A percentile compares a stretch with the other conserved stretches of the same genome.
phyloP scores from a whole-genome alignment of 805 yeast species.

The Yarrowia phangngaensis region DNA sequence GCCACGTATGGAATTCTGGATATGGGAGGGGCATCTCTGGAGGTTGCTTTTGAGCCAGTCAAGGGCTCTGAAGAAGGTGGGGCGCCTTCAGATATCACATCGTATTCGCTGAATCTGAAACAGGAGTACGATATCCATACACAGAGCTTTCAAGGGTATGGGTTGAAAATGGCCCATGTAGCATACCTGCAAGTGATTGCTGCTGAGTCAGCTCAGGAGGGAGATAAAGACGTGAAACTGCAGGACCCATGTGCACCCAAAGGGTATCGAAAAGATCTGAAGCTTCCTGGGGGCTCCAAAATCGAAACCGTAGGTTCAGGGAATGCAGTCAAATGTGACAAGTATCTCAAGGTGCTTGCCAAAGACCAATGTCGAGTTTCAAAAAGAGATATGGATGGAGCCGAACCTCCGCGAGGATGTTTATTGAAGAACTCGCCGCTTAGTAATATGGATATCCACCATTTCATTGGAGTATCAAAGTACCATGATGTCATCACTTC shows the following conservation, averaged over 20 bases:
- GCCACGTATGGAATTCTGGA: slow-evolving; percentile 88
- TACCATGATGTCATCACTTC: slow-evolving; percentile 96
- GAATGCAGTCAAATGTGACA: slow-evolving; percentile 67
- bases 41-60: slow-evolving; percentile 85
- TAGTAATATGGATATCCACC: slow-evolving; percentile 71
- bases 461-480: slow-evolving; percentile 90
- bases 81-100: slow-evolving; percentile 66
- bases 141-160: slow-evolving; percentile 97
- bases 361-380: slow-evolving; percentile 15
- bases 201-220: neutral
- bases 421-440: slow-evolving; percentile 87
- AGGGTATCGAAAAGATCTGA: slow-evolving; percentile 44
- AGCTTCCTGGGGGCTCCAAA: slow-evolving; percentile 28
- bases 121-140: slow-evolving; percentile 77
- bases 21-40: slow-evolving; percentile 99
- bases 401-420: slow-evolving; percentile 70
- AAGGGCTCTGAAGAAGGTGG: slow-evolving; percentile 41
- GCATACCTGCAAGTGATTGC: slow-evolving; percentile 46
- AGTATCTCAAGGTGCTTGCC: slow-evolving; percentile 30
- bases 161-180: slow-evolving; percentile 87
- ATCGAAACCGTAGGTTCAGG: slow-evolving; percentile 64
- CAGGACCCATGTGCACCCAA: slow-evolving; percentile 80
- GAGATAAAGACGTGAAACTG: slow-evolving; percentile 36
- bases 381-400: slow-evolving; percentile 66
- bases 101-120: slow-evolving; percentile 57